A percentile compares a stretch with the other conserved stretches of the same genome.
Evolutionary conservation across 768 basidiomycete species (phyloP).

Genomic region (Hericium coralloides): DNA sequence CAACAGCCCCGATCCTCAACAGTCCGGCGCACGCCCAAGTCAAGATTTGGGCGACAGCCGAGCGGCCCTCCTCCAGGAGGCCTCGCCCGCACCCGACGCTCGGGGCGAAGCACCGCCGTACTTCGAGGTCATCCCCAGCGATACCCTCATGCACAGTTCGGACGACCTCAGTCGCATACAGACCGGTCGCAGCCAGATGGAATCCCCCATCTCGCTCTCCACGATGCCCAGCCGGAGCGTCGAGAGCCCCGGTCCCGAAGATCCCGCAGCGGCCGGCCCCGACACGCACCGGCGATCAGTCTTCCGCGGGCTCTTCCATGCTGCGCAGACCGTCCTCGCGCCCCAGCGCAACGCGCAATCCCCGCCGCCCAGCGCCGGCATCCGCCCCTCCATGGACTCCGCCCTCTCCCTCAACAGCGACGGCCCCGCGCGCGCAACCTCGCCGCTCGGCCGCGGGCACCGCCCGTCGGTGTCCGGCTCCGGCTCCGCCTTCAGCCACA

Average conservation of each 20-base stretch:
- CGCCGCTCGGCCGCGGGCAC: slow-evolving; percentile 17
- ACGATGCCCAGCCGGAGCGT: background rate
- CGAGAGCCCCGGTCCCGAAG: background rate
- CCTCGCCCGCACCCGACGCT: slow-evolving; percentile 24
- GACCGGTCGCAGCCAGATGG: slow-evolving; percentile 6
- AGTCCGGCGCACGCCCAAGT: too few species aligned
- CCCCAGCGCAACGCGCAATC: background rate
- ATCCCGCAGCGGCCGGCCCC: background rate
- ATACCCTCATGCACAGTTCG: slow-evolving; percentile 2
- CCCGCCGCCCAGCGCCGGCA: background rate
- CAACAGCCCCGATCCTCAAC: background rate
- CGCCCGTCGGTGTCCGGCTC: slow-evolving; percentile 30
- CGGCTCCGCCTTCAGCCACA: slow-evolving; percentile 23
- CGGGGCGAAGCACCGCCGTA: slow-evolving; percentile 65
- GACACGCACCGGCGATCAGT: slow-evolving; percentile 31
- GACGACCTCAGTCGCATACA: slow-evolving; percentile 5
- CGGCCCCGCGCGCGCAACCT: background rate
- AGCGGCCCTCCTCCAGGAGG: slow-evolving; percentile 14
- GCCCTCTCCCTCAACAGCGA: slow-evolving; percentile 5
- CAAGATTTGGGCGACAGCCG: slow-evolving; percentile 1
- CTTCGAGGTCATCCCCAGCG: slow-evolving; percentile 38
- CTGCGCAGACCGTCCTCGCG: slow-evolving; percentile 11
- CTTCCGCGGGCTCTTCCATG: slow-evolving; percentile 26
- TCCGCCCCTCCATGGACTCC: background rate
- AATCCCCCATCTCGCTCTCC: background rate